Conservation (phyloP, 192 early-diverging fungal species). For the Spinellus fusiger region DNA sequence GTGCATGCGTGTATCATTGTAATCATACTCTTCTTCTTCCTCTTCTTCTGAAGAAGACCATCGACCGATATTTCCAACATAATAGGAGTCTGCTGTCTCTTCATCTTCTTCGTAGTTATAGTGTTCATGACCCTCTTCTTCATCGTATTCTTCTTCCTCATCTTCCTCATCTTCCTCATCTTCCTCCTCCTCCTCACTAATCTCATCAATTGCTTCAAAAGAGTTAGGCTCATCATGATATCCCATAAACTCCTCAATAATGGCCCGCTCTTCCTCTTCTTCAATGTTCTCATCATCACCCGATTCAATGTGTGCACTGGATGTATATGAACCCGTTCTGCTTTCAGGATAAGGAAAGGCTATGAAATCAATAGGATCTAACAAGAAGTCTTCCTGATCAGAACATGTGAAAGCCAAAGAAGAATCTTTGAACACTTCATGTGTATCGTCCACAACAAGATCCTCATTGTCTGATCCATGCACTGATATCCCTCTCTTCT, state of each 20-base stretch:
- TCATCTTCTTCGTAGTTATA: conserved; percentile 17
- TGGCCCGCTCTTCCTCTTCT: conserved; percentile 23
- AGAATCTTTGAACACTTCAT: no score
- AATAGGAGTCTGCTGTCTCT: not conserved
- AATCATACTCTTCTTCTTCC: conserved; percentile 22
- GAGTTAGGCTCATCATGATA: conserved; percentile 14
- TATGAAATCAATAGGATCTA: conserved; percentile 12
- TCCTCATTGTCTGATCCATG: not conserved
- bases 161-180: conserved; percentile 17
- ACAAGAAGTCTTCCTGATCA: no score
- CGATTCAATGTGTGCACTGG: not conserved
- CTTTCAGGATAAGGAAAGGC: not conserved
- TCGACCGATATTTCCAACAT: conserved; percentile 17
- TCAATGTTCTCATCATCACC: not conserved
- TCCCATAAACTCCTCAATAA: conserved; percentile 20
- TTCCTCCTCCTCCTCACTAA: conserved; percentile 34
- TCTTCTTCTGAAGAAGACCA: conserved; percentile 31
- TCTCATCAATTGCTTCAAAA: conserved; percentile 8
- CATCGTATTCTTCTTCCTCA: conserved; percentile 2
- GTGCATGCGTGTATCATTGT: not conserved
- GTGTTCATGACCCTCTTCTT: conserved; percentile 7
- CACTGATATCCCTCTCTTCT: not conserved
- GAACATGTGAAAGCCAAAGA: no score
- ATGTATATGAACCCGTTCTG: not conserved
- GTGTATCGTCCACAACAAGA: not conserved